phyloP scores from a whole-genome alignment of 495 filamentous ascomycete genomes.

The Annulohypoxylon nitens region DNA sequence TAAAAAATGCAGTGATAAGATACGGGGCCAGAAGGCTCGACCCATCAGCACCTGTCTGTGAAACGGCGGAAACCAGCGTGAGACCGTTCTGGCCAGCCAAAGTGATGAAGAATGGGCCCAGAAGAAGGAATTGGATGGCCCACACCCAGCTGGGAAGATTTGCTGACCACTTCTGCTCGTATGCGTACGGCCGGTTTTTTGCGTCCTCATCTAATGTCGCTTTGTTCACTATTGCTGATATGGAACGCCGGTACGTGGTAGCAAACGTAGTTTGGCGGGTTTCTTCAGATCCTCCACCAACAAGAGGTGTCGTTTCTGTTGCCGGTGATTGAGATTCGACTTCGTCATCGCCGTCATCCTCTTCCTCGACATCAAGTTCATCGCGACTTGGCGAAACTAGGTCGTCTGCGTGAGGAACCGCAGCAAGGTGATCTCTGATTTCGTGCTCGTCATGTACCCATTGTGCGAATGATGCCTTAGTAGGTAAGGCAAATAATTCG shows the following conservation, averaged over 20 bases:
- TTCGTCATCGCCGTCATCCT: slow-evolving; percentile 62
- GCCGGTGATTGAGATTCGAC: slow-evolving; percentile 66
- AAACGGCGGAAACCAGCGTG: slow-evolving; percentile 75
- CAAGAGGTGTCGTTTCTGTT: slow-evolving; percentile 84
- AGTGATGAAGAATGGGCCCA: slow-evolving; percentile 81
- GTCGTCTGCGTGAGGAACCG: slow-evolving; percentile 50
- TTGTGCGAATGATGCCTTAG: slow-evolving; percentile 73
- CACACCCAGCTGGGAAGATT: slow-evolving; percentile 85
- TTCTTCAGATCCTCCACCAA: slow-evolving; percentile 64
- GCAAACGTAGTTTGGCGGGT: slow-evolving; percentile 78
- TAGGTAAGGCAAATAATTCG: slow-evolving; percentile 84
- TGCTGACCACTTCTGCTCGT: slow-evolving; percentile 88
- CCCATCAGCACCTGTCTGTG: slow-evolving; percentile 87
- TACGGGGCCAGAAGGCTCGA: slow-evolving; percentile 75
- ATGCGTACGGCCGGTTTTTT: slow-evolving; percentile 68
- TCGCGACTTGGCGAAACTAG: slow-evolving; percentile 47
- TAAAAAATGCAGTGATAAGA: slow-evolving; percentile 73
- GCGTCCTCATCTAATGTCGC: slow-evolving; percentile 46
- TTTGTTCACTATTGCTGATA: slow-evolving; percentile 55
- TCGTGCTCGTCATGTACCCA: slow-evolving; percentile 63
- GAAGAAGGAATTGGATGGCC: slow-evolving; percentile 85
- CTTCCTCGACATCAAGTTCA: slow-evolving; percentile 45
- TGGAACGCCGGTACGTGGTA: slow-evolving; percentile 67
- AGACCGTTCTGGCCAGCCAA: slow-evolving; percentile 80
- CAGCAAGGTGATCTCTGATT: slow-evolving; percentile 54